Base-by-base conservation (phyloP, 495 filamentous ascomycete genomes). In the Delitschia confertaspora region DNA sequence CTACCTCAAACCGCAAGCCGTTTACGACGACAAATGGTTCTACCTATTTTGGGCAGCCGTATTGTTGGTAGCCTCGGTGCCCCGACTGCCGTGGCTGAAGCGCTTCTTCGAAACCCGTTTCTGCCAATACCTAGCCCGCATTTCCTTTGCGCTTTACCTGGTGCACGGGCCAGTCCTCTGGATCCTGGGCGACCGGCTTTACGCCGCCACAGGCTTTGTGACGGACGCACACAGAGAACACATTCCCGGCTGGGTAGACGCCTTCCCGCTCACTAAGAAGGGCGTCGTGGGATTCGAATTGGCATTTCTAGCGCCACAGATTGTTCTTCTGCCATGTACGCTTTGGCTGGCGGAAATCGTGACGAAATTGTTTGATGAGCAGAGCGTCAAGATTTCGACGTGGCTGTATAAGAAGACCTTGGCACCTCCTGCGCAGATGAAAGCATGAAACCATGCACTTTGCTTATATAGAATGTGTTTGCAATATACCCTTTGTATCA, bases 261-360 rank as follows among this genome's bases (percentile, higher is more conserved):
- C 45, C 1, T 62, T 76, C 25, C 66, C 64, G 9, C 50, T 78
- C 29, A 62, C 72, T 10, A 68, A 55, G 36, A 57, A 53, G 23
- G 74, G 75, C 0, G 71, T 72, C 2, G 44, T 77, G 33, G 74
- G 75, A 0, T 47, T 78, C 21, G 75, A 80, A 51, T 11, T 69
- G 11, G 66, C 60, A 11, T 78, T 75, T 50, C 60, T 76, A 17
- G 33, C 60, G 11, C 67, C 73, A 8, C 70, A 80, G 30, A 20
- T 78, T 24, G 61, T 80, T 23, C 40, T 78, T 3, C 51, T 79
- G 36, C 74, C 75, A 1, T 33, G 75, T 14, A 80, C 74, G 0
- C 53, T 80, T 0, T 79, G 70, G 61, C 20, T 68, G n/a, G 72
- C 74, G 11, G 75, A 78, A 44, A 26, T 78, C 3, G 63, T 69